Base-by-base conservation (phyloP, 306 rosid species). In the Clitoria ternatea region DNA sequence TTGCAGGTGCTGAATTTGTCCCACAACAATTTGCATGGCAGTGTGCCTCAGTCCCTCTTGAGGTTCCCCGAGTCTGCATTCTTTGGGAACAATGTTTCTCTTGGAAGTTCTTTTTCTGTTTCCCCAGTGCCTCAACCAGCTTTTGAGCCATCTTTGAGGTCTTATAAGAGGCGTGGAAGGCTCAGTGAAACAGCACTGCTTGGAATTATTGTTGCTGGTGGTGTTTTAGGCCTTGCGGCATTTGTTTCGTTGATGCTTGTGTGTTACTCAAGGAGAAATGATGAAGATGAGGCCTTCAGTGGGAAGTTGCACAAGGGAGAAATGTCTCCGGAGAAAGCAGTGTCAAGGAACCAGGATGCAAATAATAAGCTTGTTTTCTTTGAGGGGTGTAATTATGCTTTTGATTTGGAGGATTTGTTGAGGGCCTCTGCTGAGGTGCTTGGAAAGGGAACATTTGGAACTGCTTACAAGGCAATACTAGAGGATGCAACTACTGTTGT, bases 281-380 rank as follows among this genome's bases (percentile, higher is more conserved):
- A 63, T 59, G 85, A 69, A 52, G 86, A 76, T 17, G 88, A 77
- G 69, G 80, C 59, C 53, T 72, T 83, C 49, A 75, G 85, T 0
- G 92, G 85, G 70, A 86, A 84, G 68, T 64, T 82, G 92, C 84
- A 82, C 61, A 92, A 89, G 81, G 96, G 96, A 15, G 80, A 23
- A 30, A 92, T 92, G 96, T 92, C 98, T 2, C 96, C 98, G 0
- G 98, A 92, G 52, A 92, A 92, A 50, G 82, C 81, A 40, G 87
- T 92, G 13, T 89, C 98, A 1, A 81, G 96, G 85, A 80, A 73
- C 74, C 90, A 84, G 74, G 96, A 90, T 78, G 96, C 95, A 10
- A 81, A 76, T 50, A 81, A 81, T 61, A 81, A 81, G 2, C 68
- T 81, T 40, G 37, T 40, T 57, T 81, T 81, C 81, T 81, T 81